These are phyloP conservation scores for Blastocystis sp. DNA, from an alignment of 352 stramenopile species.

Conservation along the genomic window DNA sequence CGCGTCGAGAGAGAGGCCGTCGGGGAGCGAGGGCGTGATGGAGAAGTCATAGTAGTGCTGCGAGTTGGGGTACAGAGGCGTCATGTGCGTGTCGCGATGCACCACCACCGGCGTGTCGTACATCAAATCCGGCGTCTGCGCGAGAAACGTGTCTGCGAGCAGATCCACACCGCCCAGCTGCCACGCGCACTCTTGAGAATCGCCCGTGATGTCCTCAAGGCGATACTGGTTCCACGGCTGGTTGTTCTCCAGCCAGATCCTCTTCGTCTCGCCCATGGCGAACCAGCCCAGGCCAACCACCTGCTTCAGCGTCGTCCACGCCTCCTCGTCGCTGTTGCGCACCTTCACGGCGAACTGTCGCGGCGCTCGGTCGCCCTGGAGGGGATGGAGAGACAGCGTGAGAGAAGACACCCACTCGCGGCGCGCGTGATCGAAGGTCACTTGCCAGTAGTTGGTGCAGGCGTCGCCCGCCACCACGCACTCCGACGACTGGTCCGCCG, in stretches of 20 bases:
- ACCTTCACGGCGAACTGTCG: background rate
- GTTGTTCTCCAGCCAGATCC: slow-evolving; percentile 2
- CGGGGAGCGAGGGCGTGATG: background rate
- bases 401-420: slow-evolving; percentile 29
- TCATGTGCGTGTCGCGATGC: slow-evolving; percentile 44
- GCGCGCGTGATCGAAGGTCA: slow-evolving; percentile 51
- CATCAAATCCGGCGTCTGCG: background rate
- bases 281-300: background rate
- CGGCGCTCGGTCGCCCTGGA: background rate
- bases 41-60: slow-evolving; percentile 49
- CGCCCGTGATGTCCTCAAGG: background rate
- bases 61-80: slow-evolving; percentile 4
- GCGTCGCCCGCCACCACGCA: background rate
- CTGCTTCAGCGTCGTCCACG: background rate
- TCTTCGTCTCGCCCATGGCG: background rate
- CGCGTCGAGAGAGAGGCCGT: slow-evolving; percentile 22
- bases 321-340: background rate
- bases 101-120: slow-evolving; percentile 15
- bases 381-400: slow-evolving; percentile 7
- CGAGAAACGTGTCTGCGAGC: background rate
- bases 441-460: background rate
- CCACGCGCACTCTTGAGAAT: background rate
- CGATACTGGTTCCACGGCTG: slow-evolving; percentile 47
- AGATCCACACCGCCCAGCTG: background rate
- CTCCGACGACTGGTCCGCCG: background rate